A percentile compares a stretch with the other conserved stretches of the same genome.
These are phyloP conservation scores for Iodosphaeria phyllophila DNA, from an alignment of 2,329 filamentous ascomycete species.

Conservation along the genomic window DNA sequence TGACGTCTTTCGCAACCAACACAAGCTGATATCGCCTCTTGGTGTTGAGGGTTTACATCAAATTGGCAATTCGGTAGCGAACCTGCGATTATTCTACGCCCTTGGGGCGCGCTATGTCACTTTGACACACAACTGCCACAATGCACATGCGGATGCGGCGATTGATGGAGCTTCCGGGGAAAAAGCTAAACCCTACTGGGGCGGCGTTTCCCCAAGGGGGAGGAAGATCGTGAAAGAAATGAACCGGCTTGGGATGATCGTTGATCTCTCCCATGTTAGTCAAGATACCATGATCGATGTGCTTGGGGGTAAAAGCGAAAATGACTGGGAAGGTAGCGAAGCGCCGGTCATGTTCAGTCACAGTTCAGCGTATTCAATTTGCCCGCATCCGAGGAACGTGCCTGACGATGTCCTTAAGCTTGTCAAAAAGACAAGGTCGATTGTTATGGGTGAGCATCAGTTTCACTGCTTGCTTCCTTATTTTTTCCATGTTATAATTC, in stretches of 20 bases:
- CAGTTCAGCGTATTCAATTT: constrained; percentile 62
- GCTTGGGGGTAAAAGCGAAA: constrained; percentile 35
- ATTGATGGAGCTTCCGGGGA: constrained; percentile 30
- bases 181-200: constrained; percentile 39
- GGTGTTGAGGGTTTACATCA: constrained; percentile 83
- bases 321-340: constrained; percentile 48
- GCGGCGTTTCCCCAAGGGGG: constrained; percentile 56
- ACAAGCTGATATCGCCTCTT: constrained; percentile 56
- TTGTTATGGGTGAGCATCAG: constrained; percentile 56
- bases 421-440: constrained; percentile 50
- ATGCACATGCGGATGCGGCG: constrained; percentile 73
- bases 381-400: constrained; percentile 73
- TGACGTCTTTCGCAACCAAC: constrained; percentile 36
- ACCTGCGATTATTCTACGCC: constrained; percentile 54
- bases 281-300: constrained; percentile 75
- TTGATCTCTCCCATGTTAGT: constrained; percentile 64
- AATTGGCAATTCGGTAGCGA: constrained; percentile 69
- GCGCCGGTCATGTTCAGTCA: constrained; percentile 85
- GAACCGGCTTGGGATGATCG: constrained; percentile 89
- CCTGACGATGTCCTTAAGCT: constrained; percentile 57
- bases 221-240: constrained; percentile 61
- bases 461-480: too few species aligned
- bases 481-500: too few species aligned
- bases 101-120: constrained; percentile 79
- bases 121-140: constrained; percentile 86